Percentiles rank a stretch among this genome's conserved stretches.
Conservation (phyloP, 169 alveolate genomes). For the Cryptosporidium sp. region DNA sequence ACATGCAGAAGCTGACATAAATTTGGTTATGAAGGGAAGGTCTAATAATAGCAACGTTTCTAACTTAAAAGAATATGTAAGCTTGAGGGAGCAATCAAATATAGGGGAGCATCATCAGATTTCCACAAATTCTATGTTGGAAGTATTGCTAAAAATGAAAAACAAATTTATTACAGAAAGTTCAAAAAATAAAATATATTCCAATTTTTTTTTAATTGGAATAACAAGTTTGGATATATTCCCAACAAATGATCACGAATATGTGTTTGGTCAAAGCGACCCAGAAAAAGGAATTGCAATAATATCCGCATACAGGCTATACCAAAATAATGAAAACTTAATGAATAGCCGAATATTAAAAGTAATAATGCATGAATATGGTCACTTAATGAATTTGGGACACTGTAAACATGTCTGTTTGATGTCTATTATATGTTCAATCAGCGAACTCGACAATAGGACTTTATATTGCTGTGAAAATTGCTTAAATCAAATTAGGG, state of each 20-base stretch:
- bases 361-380: conserved; percentile 65
- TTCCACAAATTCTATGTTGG: conserved; percentile 44
- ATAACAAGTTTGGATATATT: conserved; percentile 63
- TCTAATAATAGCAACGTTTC: background rate
- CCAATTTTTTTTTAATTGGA: conserved; percentile 28
- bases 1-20: background rate
- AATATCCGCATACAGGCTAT: conserved; percentile 50
- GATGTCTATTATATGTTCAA: conserved; percentile 57
- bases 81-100: background rate
- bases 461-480: conserved; percentile 32
- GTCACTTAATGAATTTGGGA: conserved; percentile 33
- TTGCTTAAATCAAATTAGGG: conserved; percentile 42
- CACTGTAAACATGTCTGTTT: conserved; percentile 30
- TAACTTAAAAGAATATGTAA: background rate
- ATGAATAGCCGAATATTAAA: conserved; percentile 34
- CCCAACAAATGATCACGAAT: conserved; percentile 42
- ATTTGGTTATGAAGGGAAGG: conserved; percentile 29
- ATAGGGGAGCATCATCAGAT: conserved; percentile 2
- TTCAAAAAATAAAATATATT: background rate
- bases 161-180: background rate
- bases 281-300: conserved; percentile 71
- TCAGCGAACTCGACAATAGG: conserved; percentile 45
- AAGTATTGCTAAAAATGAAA: conserved; percentile 5
- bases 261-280: conserved; percentile 62
- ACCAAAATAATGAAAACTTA: conserved; percentile 5